Percentiles rank a stretch among this genome's conserved stretches.
Conservation (phyloP, 1,284 basidiomycete species). For the Retiboletus fuscus region DNA sequence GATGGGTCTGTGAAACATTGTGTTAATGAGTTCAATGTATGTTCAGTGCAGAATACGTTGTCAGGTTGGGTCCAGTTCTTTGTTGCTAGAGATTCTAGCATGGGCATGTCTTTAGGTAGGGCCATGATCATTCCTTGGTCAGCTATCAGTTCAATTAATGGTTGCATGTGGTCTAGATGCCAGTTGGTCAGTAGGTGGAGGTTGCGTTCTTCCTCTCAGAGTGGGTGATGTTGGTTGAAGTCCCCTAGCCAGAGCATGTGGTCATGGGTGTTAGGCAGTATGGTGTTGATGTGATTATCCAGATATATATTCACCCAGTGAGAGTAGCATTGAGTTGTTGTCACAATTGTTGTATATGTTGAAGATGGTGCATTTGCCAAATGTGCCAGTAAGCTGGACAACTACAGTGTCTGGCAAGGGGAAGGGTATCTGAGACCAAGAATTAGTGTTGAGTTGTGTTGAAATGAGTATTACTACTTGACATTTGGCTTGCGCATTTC, state of each 20-base stretch:
- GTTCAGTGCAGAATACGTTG: constrained; percentile 28
- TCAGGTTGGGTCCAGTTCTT: constrained; percentile 26
- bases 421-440: neutral
- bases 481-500: fast-evolving
- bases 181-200: constrained; percentile 20
- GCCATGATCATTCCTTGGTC: constrained; percentile 13
- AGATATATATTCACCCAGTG: neutral
- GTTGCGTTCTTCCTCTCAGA: constrained; percentile 58
- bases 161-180: constrained; percentile 20
- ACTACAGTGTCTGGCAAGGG: neutral
- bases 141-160: neutral
- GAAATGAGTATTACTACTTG: neutral
- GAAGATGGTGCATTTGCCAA: neutral
- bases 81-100: neutral
- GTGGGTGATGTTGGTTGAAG: constrained; percentile 53
- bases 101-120: constrained; percentile 15
- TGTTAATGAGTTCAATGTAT: neutral
- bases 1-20: constrained; percentile 9
- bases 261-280: neutral
- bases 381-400: neutral
- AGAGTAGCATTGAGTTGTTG: neutral
- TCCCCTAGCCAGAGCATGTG: constrained; percentile 43
- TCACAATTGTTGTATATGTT: constrained; percentile 20
- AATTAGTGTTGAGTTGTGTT: neutral
- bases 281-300: fast-evolving